Conservation (phyloP, 495 filamentous ascomycete genomes). For the Penicillium psychrofluorescens region DNA sequence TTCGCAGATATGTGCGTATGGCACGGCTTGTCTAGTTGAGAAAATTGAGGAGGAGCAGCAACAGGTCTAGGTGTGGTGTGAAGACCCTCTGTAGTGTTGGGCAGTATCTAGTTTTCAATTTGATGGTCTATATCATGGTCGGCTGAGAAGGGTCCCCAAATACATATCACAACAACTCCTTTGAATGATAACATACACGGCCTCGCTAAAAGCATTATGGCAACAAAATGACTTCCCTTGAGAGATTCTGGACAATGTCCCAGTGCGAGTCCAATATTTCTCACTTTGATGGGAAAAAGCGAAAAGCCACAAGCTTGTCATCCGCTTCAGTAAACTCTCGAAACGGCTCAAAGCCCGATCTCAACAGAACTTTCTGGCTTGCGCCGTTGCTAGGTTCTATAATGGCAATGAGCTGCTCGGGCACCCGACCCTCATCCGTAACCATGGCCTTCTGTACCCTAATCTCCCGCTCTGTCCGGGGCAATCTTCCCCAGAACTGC, state of each 20-base stretch:
- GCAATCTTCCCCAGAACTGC: constrained; percentile 26
- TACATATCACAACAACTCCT: too few relatives aligned
- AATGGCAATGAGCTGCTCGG: constrained; percentile 28
- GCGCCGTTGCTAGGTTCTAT: constrained; percentile 20
- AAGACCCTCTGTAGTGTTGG: not conserved
- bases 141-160: too few relatives aligned
- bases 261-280: too few relatives aligned
- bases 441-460: constrained; percentile 11
- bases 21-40: constrained; percentile 49
- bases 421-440: constrained; percentile 5
- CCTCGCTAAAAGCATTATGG: too few relatives aligned
- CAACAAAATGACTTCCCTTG: too few relatives aligned
- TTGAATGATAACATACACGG: too few relatives aligned
- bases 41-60: constrained; percentile 24
- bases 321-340: constrained; percentile 14
- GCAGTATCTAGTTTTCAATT: not conserved
- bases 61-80: not conserved
- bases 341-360: constrained; percentile 29
- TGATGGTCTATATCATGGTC: too few relatives aligned
- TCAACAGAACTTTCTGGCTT: constrained; percentile 31
- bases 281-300: constrained; percentile 3
- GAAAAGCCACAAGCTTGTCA: constrained; percentile 6
- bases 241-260: too few relatives aligned
- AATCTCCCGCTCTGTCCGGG: constrained; percentile 24
- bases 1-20: constrained; percentile 54